A percentile compares a stretch with the other conserved stretches of the same genome.
Evolutionary conservation across 2,329 filamentous ascomycete species (phyloP).

Genomic region (Daldinia sp.): DNA sequence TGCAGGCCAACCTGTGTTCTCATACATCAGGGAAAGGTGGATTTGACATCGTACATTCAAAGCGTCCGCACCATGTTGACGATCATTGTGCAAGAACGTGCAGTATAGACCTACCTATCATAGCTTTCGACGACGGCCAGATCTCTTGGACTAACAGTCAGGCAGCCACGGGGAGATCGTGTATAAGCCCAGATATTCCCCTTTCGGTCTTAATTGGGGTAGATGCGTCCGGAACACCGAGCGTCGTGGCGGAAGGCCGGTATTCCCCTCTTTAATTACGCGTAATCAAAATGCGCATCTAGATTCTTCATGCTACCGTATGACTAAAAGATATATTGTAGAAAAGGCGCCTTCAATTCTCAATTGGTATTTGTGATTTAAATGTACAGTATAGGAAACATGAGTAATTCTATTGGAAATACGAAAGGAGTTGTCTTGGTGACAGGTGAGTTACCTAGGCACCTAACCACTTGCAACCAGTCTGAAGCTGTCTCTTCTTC

Average conservation of each 20-base stretch:
- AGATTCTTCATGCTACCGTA: neutral
- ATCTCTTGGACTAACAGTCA: no score
- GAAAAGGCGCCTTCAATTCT: no score
- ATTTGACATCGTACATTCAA: neutral
- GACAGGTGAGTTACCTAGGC: slow-evolving; percentile 45
- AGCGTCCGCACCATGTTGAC: neutral
- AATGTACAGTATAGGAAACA: slow-evolving; percentile 17
- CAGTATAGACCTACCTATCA: neutral
- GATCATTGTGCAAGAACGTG: neutral
- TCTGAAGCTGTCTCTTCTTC: neutral
- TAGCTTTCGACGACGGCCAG: no score
- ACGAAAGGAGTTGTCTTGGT: slow-evolving; percentile 45
- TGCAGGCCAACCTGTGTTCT: neutral
- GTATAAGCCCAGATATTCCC: neutral
- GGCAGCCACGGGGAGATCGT: no score
- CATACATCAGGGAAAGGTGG: neutral
- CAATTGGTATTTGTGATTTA: neutral
- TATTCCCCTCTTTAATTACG: neutral
- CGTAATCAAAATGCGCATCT: neutral
- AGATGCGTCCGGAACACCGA: slow-evolving; percentile 38
- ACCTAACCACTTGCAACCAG: neutral
- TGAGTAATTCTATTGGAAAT: slow-evolving; percentile 10
- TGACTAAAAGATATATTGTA: neutral
- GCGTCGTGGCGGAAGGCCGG: slow-evolving; percentile 6
- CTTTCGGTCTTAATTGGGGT: slow-evolving; percentile 35